phyloP scores from a whole-genome alignment of 2,329 filamentous ascomycete genomes.

The Fusarium nygamai region DNA sequence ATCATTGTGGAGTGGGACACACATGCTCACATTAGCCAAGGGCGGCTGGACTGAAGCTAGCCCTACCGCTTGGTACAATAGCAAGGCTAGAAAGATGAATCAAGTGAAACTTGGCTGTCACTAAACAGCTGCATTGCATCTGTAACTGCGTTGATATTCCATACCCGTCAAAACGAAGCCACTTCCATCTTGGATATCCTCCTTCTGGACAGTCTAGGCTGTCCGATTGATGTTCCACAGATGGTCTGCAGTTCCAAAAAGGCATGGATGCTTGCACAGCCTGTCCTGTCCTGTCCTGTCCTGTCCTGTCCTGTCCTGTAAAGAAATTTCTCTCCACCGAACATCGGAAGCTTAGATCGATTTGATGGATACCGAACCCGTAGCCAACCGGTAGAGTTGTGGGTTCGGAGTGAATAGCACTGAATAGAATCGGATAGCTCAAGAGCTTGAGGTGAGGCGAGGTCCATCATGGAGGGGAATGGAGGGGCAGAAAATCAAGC shows the following conservation, averaged over 20 bases:
- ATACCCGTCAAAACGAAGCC: constrained; percentile 19
- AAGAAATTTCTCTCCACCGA: constrained; percentile 31
- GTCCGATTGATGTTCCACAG: constrained; percentile 32
- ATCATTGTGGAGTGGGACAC: constrained; percentile 33
- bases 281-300: too few species aligned
- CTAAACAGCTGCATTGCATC: constrained; percentile 1
- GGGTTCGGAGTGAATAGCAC: constrained; percentile 20
- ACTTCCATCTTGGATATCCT: constrained; percentile 21
- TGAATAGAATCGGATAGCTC: constrained; percentile 19
- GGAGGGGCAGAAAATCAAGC: constrained; percentile 28
- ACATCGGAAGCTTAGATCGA: constrained; percentile 29
- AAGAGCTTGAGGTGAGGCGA: constrained; percentile 25
- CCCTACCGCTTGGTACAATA: constrained; percentile 13
- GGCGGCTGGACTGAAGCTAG: constrained; percentile 15
- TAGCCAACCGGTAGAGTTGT: constrained; percentile 33
- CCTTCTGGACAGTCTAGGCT: background rate
- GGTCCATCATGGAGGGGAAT: constrained; percentile 19
- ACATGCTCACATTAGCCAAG: constrained; percentile 1
- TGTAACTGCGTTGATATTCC: constrained; percentile 10
- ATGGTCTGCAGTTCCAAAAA: constrained; percentile 25
- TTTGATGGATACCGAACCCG: constrained; percentile 27
- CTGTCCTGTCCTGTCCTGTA: background rate
- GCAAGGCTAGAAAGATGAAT: background rate
- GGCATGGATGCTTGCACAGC: background rate
- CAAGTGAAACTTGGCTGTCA: constrained; percentile 19